Evolutionary conservation across 768 basidiomycete genomes (phyloP).

Genomic region (Kwoniella dejecticola): DNA sequence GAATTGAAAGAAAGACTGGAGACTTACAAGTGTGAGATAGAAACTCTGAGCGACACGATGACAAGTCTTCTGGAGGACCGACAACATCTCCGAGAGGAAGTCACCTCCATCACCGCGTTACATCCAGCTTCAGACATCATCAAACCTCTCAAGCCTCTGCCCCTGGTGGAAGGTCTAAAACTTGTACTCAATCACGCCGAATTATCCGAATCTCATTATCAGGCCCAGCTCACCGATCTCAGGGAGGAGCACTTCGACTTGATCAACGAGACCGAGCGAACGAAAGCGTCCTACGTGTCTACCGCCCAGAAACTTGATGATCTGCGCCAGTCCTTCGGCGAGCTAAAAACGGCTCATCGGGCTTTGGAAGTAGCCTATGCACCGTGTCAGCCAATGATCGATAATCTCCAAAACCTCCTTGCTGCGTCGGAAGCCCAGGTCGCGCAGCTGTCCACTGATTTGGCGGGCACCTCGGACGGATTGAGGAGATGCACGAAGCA

Average conservation of each 20-base stretch:
- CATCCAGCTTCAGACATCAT: no score
- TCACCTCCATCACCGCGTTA: no score
- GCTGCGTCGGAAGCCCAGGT: not conserved
- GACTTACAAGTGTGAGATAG: not conserved
- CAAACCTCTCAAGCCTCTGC: not conserved
- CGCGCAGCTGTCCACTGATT: not conserved
- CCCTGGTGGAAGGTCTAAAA: slow-evolving; percentile 4
- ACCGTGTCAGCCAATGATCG: slow-evolving; percentile 15
- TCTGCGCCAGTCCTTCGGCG: slow-evolving; percentile 16
- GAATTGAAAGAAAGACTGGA: slow-evolving; percentile 9
- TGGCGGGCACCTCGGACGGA: not conserved
- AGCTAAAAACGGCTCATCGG: slow-evolving; percentile 15
- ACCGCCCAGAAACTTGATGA: slow-evolving; percentile 4
- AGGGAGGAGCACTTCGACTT: not conserved
- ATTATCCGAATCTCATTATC: slow-evolving; percentile 11
- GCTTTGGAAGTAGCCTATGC: slow-evolving; percentile 14
- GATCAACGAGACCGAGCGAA: not conserved
- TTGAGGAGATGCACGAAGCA: slow-evolving; percentile 19
- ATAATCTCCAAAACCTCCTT: not conserved
- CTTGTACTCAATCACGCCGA: slow-evolving; percentile 11
- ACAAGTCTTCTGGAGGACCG: not conserved
- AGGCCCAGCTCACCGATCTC: slow-evolving; percentile 1
- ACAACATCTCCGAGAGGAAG: not conserved
- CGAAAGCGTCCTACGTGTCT: not conserved
- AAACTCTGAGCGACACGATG: not conserved